These are phyloP conservation scores for Capsicum baccatum DNA, from an alignment of 257 asterid species.

Conservation along the genomic window DNA sequence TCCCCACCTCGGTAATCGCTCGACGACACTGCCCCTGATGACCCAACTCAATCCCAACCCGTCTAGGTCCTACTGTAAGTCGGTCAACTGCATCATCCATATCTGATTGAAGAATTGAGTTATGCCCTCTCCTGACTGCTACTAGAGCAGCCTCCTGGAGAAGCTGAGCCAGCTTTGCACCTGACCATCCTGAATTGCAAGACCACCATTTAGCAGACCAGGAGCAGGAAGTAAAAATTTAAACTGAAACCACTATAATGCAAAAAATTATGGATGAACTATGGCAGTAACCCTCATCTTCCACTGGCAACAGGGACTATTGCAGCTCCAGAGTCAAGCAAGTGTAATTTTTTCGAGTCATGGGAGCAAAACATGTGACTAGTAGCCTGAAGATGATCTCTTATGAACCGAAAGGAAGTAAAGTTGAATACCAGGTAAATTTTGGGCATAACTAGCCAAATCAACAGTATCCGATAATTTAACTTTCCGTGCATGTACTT, in stretches of 20 bases:
- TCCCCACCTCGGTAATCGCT: conserved; percentile 86
- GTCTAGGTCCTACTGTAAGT: conserved; percentile 95
- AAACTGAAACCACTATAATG: not conserved
- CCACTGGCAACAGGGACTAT: not conserved
- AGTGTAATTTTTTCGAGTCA: conserved; percentile 6
- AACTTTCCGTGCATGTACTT: conserved; percentile 91
- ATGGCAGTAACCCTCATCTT: not conserved
- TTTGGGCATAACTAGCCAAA: conserved; percentile 76
- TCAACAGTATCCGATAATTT: conserved; percentile 84
- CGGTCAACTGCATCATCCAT: conserved; percentile 97
- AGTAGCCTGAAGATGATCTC: not conserved
- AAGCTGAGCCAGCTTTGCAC: conserved; percentile 96
- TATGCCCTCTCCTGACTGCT: conserved; percentile 89
- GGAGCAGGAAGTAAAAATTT: not conserved
- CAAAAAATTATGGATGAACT: not conserved
- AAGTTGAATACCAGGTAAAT: conserved; percentile 72
- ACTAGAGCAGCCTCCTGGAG: conserved; percentile 99
- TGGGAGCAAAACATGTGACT: not conserved
- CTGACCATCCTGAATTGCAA: conserved; percentile 81
- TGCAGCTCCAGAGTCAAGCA: too few relatives aligned
- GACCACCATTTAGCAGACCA: conserved; percentile 5
- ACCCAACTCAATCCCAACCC: conserved; percentile 74
- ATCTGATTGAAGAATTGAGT: conserved; percentile 75
- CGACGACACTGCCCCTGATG: conserved; percentile 95
- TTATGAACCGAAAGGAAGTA: not conserved